Conservation (phyloP, 2,329 filamentous ascomycete species). For the Helotiales sp. region DNA sequence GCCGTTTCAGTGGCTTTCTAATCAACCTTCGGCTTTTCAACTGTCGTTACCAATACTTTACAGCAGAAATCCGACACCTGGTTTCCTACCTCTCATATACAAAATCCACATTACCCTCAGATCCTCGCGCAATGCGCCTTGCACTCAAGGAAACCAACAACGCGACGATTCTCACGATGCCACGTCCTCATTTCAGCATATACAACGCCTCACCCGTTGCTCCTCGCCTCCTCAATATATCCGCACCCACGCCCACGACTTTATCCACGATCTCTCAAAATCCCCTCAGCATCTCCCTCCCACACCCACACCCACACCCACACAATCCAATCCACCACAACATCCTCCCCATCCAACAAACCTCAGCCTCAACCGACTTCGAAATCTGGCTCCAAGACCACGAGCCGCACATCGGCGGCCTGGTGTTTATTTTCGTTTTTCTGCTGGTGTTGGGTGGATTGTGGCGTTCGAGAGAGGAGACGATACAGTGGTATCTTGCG, state of each 20-base stretch:
- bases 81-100: neutral
- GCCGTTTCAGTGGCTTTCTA: neutral
- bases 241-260: neutral
- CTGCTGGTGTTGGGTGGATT: constrained; percentile 4
- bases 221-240: neutral
- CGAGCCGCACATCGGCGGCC: neutral
- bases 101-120: neutral
- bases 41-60: no score
- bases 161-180: neutral
- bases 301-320: neutral
- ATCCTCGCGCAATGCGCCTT: neutral
- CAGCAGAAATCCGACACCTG: neutral
- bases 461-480: neutral
- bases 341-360: neutral
- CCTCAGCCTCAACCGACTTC: neutral
- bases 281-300: no score
- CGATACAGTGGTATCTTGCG: neutral
- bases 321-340: neutral
- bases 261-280: no score
- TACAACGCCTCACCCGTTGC: neutral
- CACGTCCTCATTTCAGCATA: neutral
- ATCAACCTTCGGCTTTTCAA: no score
- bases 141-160: neutral
- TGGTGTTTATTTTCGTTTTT: constrained; percentile 1
- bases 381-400: neutral